These are phyloP conservation scores for Saitozyma sp. DNA, from an alignment of 768 basidiomycete genomes.

Conservation along the genomic window DNA sequence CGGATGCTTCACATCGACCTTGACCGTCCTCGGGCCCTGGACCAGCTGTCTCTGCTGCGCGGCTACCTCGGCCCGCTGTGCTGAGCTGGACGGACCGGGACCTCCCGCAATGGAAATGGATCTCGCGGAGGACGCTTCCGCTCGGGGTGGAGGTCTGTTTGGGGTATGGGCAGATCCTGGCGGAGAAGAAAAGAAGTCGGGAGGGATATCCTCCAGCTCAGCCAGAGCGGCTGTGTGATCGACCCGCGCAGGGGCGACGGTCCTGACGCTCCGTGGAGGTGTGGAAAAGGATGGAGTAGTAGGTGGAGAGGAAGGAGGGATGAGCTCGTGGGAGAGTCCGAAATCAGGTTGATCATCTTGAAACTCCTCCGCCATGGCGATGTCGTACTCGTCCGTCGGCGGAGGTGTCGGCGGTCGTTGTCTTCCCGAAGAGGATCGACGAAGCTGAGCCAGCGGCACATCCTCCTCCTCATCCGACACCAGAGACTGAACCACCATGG, in stretches of 20 bases:
- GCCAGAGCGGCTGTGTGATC: slow-evolving; percentile 7
- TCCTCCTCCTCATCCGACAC: slow-evolving; percentile 10
- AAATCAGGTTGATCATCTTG: slow-evolving; percentile 4
- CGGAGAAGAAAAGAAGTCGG: slow-evolving; percentile 23
- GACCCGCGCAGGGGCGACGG: not conserved
- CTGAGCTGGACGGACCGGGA: slow-evolving; percentile 21
- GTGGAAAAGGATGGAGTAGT: slow-evolving; percentile 4
- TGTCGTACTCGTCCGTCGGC: slow-evolving; percentile 22
- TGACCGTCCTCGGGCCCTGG: not conserved
- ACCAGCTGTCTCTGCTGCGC: slow-evolving; percentile 8
- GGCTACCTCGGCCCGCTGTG: not conserved
- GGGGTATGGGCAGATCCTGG: slow-evolving; percentile 8
- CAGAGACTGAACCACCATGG: not conserved
- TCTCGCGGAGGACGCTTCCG: slow-evolving; percentile 13
- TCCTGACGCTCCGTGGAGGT: slow-evolving; percentile 11
- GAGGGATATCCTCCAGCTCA: slow-evolving; percentile 29
- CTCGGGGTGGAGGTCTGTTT: slow-evolving; percentile 10
- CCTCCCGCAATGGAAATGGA: slow-evolving; percentile 7
- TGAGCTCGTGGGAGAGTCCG: slow-evolving; percentile 11
- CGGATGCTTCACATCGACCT: slow-evolving; percentile 34
- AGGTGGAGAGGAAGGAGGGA: slow-evolving; percentile 35
- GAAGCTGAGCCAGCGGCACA: slow-evolving; percentile 6
- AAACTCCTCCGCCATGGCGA: slow-evolving; percentile 23
- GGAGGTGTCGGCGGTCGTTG: slow-evolving; percentile 2
- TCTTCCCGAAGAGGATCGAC: slow-evolving; percentile 4